phyloP scores from a whole-genome alignment of 352 stramenopile species.

The Aphanomyces invadans region DNA sequence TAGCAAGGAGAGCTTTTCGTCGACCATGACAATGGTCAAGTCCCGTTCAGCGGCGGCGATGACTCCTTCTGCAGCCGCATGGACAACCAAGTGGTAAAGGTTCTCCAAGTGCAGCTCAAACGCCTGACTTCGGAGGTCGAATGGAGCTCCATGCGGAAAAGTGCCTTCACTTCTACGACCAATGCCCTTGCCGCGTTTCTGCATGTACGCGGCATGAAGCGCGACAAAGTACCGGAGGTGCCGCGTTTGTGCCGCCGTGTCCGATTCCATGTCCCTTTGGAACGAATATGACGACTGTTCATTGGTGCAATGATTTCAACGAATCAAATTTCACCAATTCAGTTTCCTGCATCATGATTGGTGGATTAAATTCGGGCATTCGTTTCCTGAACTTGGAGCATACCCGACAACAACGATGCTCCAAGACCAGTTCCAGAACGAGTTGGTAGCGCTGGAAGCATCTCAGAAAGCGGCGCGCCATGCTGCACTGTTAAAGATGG shows the following conservation, averaged over 20 bases:
- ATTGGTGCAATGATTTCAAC: not conserved
- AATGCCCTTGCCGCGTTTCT: not conserved
- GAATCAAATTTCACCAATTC: not conserved
- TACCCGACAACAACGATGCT: not conserved
- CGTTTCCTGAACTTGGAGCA: no score
- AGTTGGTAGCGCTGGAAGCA: not conserved
- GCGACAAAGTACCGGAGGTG: slow-evolving; percentile 18
- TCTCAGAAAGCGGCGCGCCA: not conserved
- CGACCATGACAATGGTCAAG: not conserved
- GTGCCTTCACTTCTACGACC: not conserved
- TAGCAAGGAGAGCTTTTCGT: not conserved
- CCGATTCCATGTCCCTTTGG: not conserved
- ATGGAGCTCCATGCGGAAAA: not conserved
- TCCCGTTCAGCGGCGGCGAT: not conserved
- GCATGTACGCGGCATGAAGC: slow-evolving; percentile 14
- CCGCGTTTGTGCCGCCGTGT: not conserved
- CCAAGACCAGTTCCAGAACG: not conserved
- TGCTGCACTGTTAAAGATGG: not conserved
- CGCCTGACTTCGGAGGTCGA: slow-evolving; percentile 1
- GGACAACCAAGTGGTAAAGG: slow-evolving; percentile 7
- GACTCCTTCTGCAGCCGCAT: slow-evolving; percentile 2
- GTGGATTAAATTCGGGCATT: not conserved
- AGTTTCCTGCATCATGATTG: not conserved
- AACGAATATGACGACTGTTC: not conserved
- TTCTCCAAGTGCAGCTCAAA: slow-evolving; percentile 21